These are phyloP conservation scores for Priceomyces fermenticarens DNA, from an alignment of 805 yeast genomes.

Conservation along the genomic window DNA sequence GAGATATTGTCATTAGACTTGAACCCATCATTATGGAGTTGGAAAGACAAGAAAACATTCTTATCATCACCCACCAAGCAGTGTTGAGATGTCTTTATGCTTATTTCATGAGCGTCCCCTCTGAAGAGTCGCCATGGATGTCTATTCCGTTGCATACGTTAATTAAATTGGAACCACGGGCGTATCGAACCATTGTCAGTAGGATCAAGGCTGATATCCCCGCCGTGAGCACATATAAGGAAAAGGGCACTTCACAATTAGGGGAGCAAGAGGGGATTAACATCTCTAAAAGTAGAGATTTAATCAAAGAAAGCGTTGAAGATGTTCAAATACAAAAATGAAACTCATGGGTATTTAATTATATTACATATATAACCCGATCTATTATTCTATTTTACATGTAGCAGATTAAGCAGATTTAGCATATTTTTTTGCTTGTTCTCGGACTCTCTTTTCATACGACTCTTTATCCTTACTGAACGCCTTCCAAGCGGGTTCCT, in stretches of 20 bases:
- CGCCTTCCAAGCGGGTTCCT: slow-evolving; percentile 93
- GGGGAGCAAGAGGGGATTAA: slow-evolving; percentile 46
- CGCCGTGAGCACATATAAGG: slow-evolving; percentile 95
- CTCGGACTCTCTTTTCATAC: slow-evolving; percentile 74
- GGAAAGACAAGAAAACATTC: slow-evolving; percentile 93
- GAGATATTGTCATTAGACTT: slow-evolving; percentile 89
- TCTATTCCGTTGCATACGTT: slow-evolving; percentile 94
- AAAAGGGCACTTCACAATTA: slow-evolving; percentile 77
- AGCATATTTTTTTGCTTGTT: slow-evolving; percentile 76
- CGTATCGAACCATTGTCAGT: slow-evolving; percentile 84
- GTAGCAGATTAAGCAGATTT: slow-evolving; percentile 13
- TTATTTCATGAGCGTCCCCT: slow-evolving; percentile 97
- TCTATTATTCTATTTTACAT: slow-evolving; percentile 2
- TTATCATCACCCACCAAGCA: slow-evolving; percentile 97
- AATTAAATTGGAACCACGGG: slow-evolving; percentile 92
- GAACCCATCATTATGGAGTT: slow-evolving; percentile 99
- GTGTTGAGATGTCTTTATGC: slow-evolving; percentile 95
- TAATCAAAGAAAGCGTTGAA: slow-evolving; percentile 37
- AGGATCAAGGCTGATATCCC: slow-evolving; percentile 95
- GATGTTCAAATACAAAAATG: not conserved
- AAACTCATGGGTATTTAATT: not conserved
- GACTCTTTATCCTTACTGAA: slow-evolving; percentile 63
- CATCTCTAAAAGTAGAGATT: slow-evolving; percentile 45
- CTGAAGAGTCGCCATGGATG: slow-evolving; percentile 98
- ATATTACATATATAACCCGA: not conserved